A percentile compares a stretch with the other conserved stretches of the same genome.
Evolutionary conservation across 1,139 yeast genomes (phyloP).

Genomic region (Yamadazyma aaseri): DNA sequence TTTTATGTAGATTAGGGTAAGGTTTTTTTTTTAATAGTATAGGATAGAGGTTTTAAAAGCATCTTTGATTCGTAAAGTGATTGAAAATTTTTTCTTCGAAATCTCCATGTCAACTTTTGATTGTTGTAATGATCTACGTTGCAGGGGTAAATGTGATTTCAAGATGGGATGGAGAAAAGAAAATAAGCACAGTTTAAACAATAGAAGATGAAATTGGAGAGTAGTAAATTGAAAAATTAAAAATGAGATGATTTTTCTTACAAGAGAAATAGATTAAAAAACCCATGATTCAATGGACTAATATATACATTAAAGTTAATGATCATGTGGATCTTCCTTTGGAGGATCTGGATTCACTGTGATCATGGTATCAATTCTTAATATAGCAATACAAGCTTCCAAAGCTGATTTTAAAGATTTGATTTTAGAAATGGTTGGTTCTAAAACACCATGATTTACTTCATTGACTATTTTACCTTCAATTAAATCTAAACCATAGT

Average conservation of each 20-base stretch:
- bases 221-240: too few relatives aligned
- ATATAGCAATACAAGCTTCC: constrained; percentile 96
- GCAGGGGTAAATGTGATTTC: too few relatives aligned
- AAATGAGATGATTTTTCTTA: too few relatives aligned
- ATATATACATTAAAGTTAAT: constrained; percentile 25
- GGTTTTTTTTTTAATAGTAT: background rate
- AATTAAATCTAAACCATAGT: constrained; percentile 89
- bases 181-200: too few relatives aligned
- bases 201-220: too few relatives aligned
- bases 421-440: constrained; percentile 91
- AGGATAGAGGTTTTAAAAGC: background rate
- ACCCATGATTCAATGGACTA: too few relatives aligned
- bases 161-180: too few relatives aligned
- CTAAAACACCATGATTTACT: constrained; percentile 81
- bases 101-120: too few relatives aligned
- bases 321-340: constrained; percentile 83
- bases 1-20: background rate
- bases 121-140: too few relatives aligned
- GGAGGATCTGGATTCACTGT: constrained; percentile 95
- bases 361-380: constrained; percentile 98
- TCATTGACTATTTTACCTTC: constrained; percentile 92
- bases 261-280: too few relatives aligned
- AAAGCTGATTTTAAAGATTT: constrained; percentile 92
- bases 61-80: too few relatives aligned
- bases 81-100: too few relatives aligned